A percentile compares a stretch with the other conserved stretches of the same genome.
Conservation (phyloP, 768 basidiomycete genomes). For the Tulasnella sp. region DNA sequence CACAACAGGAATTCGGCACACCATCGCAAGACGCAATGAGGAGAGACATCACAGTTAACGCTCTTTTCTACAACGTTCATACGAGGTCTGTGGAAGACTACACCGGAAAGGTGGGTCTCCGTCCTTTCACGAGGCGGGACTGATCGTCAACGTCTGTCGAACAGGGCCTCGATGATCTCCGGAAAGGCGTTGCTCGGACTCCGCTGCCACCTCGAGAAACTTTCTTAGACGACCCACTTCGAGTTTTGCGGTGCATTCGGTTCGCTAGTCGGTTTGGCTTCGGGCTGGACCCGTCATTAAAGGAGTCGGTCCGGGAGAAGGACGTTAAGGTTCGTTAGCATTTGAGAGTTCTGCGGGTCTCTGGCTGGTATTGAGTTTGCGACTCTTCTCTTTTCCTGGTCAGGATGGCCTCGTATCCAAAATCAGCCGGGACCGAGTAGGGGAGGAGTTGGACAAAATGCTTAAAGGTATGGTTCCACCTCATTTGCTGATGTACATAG, state of each 20-base stretch:
- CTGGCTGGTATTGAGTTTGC: background rate
- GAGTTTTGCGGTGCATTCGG: constrained; percentile 83
- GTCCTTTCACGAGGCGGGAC: background rate
- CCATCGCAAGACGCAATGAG: constrained; percentile 86
- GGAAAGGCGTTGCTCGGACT: constrained; percentile 73
- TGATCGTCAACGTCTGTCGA: background rate
- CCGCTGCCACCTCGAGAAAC: constrained; percentile 83
- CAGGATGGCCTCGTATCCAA: constrained; percentile 68
- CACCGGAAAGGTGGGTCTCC: constrained; percentile 59
- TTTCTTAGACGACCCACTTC: constrained; percentile 89
- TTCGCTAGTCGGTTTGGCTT: constrained; percentile 92
- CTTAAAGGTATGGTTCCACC: constrained; percentile 56
- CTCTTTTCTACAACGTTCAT: constrained; percentile 94
- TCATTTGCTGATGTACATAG: background rate
- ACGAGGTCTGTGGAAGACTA: constrained; percentile 79
- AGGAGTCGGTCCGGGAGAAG: constrained; percentile 55
- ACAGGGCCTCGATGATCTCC: constrained; percentile 82
- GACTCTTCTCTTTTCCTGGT: background rate
- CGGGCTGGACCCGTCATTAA: constrained; percentile 62
- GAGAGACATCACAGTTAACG: constrained; percentile 91
- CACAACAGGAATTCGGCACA: constrained; percentile 78
- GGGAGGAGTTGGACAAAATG: constrained; percentile 93
- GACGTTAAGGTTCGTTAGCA: constrained; percentile 53
- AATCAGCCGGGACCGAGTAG: constrained; percentile 86
- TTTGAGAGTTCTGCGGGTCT: background rate